A percentile compares a stretch with the other conserved stretches of the same genome.
phyloP scores from a whole-genome alignment of 1,284 basidiomycete species.

The Puccinia polysora region DNA sequence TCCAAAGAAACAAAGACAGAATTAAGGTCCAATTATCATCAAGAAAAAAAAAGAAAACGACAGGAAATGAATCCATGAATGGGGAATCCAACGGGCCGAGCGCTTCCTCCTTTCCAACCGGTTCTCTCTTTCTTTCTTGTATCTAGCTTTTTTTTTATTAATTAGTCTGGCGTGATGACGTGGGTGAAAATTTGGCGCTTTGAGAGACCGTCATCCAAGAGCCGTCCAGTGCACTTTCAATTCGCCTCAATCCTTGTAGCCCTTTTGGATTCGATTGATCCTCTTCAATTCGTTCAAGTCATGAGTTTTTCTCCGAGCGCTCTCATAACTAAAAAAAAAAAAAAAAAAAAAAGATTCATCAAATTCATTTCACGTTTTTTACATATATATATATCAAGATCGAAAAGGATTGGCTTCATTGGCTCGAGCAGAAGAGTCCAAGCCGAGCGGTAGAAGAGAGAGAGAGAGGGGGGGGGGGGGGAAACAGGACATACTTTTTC shows the following conservation, averaged over 20 bases:
- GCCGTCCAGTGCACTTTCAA: too few relatives aligned
- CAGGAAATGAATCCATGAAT: too few relatives aligned
- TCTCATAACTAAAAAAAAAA: conserved; percentile 39
- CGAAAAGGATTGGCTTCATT: not conserved
- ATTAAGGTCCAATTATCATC: too few relatives aligned
- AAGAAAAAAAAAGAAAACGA: too few relatives aligned
- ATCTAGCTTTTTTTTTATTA: too few relatives aligned
- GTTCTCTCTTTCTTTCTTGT: too few relatives aligned
- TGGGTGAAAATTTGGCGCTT: not conserved
- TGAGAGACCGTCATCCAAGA: not conserved
- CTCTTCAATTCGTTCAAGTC: conserved; percentile 18
- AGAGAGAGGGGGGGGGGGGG: not conserved
- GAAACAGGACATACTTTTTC: conserved; percentile 31
- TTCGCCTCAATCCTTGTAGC: not conserved
- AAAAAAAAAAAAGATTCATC: not conserved
- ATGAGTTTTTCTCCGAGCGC: conserved; percentile 12
- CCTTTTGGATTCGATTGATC: conserved; percentile 20
- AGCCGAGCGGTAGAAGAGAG: too few relatives aligned
- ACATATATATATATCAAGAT: not conserved
- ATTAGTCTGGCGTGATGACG: too few relatives aligned
- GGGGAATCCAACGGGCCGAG: too few relatives aligned
- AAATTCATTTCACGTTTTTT: not conserved
- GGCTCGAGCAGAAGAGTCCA: not conserved
- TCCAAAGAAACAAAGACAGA: too few relatives aligned
- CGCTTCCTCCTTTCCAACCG: too few relatives aligned